A percentile compares a stretch with the other conserved stretches of the same genome.
Evolutionary conservation across 2,329 filamentous ascomycete genomes (phyloP).

Genomic region (Neonectria hederae): DNA sequence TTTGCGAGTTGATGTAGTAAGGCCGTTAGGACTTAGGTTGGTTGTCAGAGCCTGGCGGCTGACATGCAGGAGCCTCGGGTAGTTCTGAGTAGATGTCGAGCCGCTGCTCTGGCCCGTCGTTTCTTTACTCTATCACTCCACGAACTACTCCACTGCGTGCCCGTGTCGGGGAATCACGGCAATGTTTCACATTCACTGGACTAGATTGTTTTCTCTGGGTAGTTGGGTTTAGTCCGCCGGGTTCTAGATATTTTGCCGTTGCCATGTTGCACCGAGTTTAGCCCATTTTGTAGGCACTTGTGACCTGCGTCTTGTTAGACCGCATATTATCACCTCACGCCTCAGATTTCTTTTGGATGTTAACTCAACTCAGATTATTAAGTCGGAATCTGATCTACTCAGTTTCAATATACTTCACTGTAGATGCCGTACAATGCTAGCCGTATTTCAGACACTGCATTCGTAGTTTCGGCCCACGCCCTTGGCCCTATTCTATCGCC

Average conservation of each 20-base stretch:
- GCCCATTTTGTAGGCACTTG: neutral
- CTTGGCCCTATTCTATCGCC: slow-evolving; percentile 48
- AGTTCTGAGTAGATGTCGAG: neutral
- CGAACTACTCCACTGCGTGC: neutral
- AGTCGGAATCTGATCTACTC: neutral
- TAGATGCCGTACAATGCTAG: slow-evolving; percentile 8
- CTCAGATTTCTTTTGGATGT: neutral
- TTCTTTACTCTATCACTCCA: no score
- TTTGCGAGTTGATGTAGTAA: no score
- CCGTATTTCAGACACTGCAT: slow-evolving; percentile 26
- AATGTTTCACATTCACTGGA: no score
- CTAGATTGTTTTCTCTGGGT: neutral
- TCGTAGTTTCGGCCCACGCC: slow-evolving; percentile 42
- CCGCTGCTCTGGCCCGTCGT: no score
- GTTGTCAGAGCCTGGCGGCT: neutral
- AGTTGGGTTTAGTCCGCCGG: neutral
- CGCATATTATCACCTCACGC: slow-evolving; percentile 20
- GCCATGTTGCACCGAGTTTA: neutral
- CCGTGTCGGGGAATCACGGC: neutral
- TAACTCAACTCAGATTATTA: neutral
- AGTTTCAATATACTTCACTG: neutral
- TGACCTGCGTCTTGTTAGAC: slow-evolving; percentile 23
- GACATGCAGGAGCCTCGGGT: neutral
- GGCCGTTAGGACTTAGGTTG: neutral
- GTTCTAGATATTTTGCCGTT: neutral